A percentile compares a stretch with the other conserved stretches of the same genome.
Evolutionary conservation across 441 rosid genomes (phyloP).

Genomic region (Brassica hybrid): DNA sequence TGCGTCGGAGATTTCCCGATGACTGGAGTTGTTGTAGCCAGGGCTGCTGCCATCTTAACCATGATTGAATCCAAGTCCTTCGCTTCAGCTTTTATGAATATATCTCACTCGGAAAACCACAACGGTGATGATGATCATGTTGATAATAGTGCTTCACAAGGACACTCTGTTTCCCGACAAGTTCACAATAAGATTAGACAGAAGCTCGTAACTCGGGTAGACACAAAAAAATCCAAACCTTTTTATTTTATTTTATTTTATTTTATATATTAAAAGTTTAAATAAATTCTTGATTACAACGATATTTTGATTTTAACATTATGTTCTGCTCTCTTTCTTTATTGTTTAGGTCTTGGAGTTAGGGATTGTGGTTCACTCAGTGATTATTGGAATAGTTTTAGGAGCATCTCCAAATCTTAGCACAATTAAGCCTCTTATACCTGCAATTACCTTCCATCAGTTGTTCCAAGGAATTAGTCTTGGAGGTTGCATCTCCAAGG

Average conservation of each 20-base stretch:
- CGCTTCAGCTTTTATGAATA: conserved; percentile 42
- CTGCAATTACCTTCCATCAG: conserved; percentile 61
- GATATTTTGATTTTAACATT: too few relatives aligned
- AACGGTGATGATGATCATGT: too few relatives aligned
- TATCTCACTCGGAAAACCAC: too few relatives aligned
- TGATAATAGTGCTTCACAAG: too few relatives aligned
- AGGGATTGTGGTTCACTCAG: conserved; percentile 60
- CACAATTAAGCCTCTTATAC: conserved; percentile 54
- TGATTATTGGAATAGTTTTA: conserved; percentile 53
- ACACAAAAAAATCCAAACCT: too few relatives aligned
- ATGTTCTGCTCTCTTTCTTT: too few relatives aligned
- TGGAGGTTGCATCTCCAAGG: conserved; percentile 63
- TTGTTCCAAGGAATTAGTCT: conserved; percentile 64
- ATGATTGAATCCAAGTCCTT: conserved; percentile 50
- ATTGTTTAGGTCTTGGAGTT: conserved; percentile 49
- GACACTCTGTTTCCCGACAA: not conserved
- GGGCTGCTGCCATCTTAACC: conserved; percentile 51
- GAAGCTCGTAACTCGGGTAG: conserved; percentile 48
- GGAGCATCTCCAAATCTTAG: conserved; percentile 51
- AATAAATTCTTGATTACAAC: not conserved
- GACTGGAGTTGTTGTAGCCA: conserved; percentile 46
- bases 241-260: too few relatives aligned
- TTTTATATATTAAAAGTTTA: not conserved
- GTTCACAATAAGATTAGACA: conserved; percentile 25
- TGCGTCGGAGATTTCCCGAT: conserved; percentile 56